Evolutionary conservation across 2,329 filamentous ascomycete genomes (phyloP).

Genomic region (Curvularia spicifera): DNA sequence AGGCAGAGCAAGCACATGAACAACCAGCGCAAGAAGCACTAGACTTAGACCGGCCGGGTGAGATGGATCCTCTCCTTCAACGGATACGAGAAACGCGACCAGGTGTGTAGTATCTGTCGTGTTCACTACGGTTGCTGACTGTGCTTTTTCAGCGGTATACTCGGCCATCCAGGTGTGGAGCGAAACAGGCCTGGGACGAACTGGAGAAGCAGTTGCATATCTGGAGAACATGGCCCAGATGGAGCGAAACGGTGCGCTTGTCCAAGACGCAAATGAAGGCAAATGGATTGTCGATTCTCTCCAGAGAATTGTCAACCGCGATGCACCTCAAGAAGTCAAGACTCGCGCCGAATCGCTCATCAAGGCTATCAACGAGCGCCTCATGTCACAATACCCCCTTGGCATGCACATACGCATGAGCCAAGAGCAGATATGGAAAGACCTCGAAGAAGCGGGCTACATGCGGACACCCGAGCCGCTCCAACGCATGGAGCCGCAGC

Average conservation of each 20-base stretch:
- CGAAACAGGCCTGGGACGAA: conserved; percentile 39
- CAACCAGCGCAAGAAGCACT: conserved; percentile 24
- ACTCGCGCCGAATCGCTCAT: conserved; percentile 37
- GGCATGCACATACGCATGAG: conserved; percentile 27
- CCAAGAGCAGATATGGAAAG: conserved; percentile 38
- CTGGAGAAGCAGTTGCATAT: conserved; percentile 33
- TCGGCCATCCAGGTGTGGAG: conserved; percentile 43
- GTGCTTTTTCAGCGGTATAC: conserved; percentile 35
- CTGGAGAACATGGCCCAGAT: conserved; percentile 35
- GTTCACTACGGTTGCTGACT: conserved; percentile 24
- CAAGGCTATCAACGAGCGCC: conserved; percentile 41
- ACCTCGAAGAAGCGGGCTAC: conserved; percentile 41
- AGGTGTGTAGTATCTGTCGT: conserved; percentile 38
- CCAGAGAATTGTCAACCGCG: conserved; percentile 36
- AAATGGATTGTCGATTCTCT: conserved; percentile 44
- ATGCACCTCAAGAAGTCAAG: conserved; percentile 35
- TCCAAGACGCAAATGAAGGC: conserved; percentile 42
- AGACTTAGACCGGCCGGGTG: conserved; percentile 31
- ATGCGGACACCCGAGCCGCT: conserved; percentile 27
- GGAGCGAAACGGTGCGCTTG: conserved; percentile 34
- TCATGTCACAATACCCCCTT: conserved; percentile 48
- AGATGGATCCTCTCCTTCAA: conserved; percentile 41
- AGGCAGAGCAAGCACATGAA: conserved; percentile 24
- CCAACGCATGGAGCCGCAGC: conserved; percentile 30
- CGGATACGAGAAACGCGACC: conserved; percentile 44